Conservation (phyloP, 2,329 filamentous ascomycete genomes). For the Fusarium sambucinum region DNA sequence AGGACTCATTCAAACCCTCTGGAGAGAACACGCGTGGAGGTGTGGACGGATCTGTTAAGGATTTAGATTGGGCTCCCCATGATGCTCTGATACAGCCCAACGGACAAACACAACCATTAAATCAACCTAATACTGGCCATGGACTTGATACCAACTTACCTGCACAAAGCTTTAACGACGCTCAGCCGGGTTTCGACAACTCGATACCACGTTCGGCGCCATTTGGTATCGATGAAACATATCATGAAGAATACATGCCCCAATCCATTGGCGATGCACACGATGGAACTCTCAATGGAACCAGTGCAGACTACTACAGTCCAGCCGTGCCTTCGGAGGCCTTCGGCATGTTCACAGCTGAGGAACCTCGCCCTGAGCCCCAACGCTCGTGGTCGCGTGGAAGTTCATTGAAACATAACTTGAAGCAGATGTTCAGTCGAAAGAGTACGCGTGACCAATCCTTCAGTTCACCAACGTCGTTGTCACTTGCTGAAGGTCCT, state of each 20-base stretch:
- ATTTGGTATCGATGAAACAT: slow-evolving; percentile 41
- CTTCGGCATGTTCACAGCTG: slow-evolving; percentile 54
- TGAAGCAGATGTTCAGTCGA: slow-evolving; percentile 54
- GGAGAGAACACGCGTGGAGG: slow-evolving; percentile 49
- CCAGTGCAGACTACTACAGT: slow-evolving; percentile 58
- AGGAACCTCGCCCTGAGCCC: slow-evolving; percentile 42
- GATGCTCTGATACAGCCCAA: slow-evolving; percentile 35
- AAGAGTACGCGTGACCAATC: slow-evolving; percentile 52
- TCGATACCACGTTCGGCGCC: slow-evolving; percentile 39
- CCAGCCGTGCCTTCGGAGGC: slow-evolving; percentile 56
- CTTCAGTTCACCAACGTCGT: slow-evolving; percentile 45
- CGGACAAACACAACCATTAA: slow-evolving; percentile 25
- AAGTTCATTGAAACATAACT: slow-evolving; percentile 53
- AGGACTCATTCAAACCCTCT: slow-evolving; percentile 53
- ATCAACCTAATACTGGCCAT: slow-evolving; percentile 22
- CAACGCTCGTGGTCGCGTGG: slow-evolving; percentile 49
- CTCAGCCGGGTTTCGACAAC: slow-evolving; percentile 27
- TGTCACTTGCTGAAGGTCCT: slow-evolving; percentile 32
- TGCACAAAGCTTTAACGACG: slow-evolving; percentile 11
- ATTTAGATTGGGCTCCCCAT: slow-evolving; percentile 44
- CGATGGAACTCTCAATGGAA: slow-evolving; percentile 52
- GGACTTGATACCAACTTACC: slow-evolving; percentile 37
- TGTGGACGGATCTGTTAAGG: slow-evolving; percentile 43
- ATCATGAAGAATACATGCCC: slow-evolving; percentile 47
- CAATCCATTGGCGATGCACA: slow-evolving; percentile 47